A percentile compares a stretch with the other conserved stretches of the same genome.
These are phyloP conservation scores for Boletus edulis DNA, from an alignment of 768 basidiomycete species.

Conservation along the genomic window DNA sequence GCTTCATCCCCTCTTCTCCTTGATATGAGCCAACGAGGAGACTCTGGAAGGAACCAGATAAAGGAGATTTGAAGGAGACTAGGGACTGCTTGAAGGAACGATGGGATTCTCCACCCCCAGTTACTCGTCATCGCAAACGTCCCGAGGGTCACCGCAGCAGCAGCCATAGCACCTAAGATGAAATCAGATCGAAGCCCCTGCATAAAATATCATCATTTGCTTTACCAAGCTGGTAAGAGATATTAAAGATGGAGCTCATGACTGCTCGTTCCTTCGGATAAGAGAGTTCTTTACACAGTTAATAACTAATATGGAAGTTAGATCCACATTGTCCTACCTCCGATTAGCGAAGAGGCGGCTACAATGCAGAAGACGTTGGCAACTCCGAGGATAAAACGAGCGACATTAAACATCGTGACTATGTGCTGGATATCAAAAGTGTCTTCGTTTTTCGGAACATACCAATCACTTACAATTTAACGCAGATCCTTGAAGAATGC, in stretches of 20 bases:
- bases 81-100: slow-evolving; percentile 53
- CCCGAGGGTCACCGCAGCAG: slow-evolving; percentile 56
- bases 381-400: slow-evolving; percentile 18
- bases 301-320: not conserved
- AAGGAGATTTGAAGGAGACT: slow-evolving; percentile 49
- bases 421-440: not conserved
- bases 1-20: slow-evolving; percentile 52
- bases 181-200: not conserved
- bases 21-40: slow-evolving; percentile 60
- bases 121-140: slow-evolving; percentile 53
- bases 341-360: slow-evolving; percentile 19
- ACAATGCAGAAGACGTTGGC: slow-evolving; percentile 11
- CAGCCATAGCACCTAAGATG: slow-evolving; percentile 13
- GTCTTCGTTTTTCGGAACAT: too few species aligned
- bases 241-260: not conserved
- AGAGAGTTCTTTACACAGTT: slow-evolving; percentile 1
- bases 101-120: slow-evolving; percentile 7
- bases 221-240: not conserved
- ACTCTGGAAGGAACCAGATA: slow-evolving; percentile 58
- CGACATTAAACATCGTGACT: slow-evolving; percentile 16
- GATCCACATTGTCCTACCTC: slow-evolving; percentile 4
- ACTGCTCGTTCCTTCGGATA: slow-evolving; percentile 12
- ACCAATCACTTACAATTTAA: slow-evolving; percentile 4
- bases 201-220: too few species aligned
- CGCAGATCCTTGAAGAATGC: slow-evolving; percentile 9